Evolutionary conservation across 345 rosid species (phyloP), one percentile per base, ranked within the genome.

Genomic region (Isatis tinctoria): DNA sequence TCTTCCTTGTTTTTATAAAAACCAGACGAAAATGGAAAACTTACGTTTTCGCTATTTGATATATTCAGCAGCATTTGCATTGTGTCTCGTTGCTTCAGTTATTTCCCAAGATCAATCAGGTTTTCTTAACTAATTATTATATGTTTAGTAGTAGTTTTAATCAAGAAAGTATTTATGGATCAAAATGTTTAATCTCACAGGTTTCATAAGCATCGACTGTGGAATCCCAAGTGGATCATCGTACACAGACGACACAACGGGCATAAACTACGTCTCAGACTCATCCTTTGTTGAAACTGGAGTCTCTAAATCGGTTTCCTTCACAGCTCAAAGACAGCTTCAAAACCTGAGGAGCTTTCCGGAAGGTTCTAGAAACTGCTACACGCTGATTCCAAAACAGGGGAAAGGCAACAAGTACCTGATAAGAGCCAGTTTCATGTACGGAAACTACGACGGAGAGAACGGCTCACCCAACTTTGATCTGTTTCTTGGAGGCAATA

Each of bases 131-230:
- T n/a, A n/a, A n/a, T n/a, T n/a, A n/a, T n/a, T n/a, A n/a, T n/a
- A n/a, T n/a, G n/a, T n/a, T n/a, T n/a, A n/a, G n/a, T n/a, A n/a
- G n/a, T n/a, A n/a, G n/a, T n/a, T n/a, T n/a, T n/a, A n/a, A n/a
- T n/a, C n/a, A n/a, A n/a, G n/a, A n/a, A n/a, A n/a, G n/a, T n/a
- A n/a, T n/a, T 74, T 69, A 18, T 17, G 24, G 10, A 48, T 48
- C 6, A 48, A 18, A 18, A 18, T 48, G 27, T 18, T 13, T 3
- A 40, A 20, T 3, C 27, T 48, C 17, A 33, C 43, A 58, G 56
- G 83, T 27, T 84, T 84, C 60, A 79, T 82, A 16, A 82, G 87
- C 80, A 74, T 82, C 8, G 87, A 84, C 17, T 84, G 81, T 78
- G 85, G 87, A 10, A 51, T 79, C 22, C 53, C 75, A 36, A 58